Conservation (phyloP, 768 basidiomycete species). For the Leccinum arenicola region DNA sequence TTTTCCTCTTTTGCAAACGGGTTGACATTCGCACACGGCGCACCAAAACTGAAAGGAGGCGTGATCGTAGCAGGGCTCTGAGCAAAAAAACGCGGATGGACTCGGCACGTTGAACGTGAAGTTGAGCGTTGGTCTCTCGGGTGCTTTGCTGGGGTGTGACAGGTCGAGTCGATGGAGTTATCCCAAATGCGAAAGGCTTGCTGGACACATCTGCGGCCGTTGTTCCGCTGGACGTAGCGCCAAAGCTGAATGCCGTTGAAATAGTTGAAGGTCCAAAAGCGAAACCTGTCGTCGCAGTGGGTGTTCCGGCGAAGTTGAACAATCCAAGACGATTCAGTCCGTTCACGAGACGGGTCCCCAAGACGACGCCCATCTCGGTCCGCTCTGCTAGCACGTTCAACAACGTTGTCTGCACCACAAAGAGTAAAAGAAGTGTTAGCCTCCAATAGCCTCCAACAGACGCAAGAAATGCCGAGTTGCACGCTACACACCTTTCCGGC, state of each 20-base stretch:
- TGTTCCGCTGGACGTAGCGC: slow-evolving; percentile 35
- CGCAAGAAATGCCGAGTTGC: neutral
- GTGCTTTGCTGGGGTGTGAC: slow-evolving; percentile 53
- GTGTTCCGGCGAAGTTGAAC: too few species aligned
- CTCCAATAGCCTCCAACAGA: neutral
- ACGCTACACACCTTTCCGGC: slow-evolving; percentile 41
- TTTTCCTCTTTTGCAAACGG: slow-evolving; percentile 52
- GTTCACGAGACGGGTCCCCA: slow-evolving; percentile 45
- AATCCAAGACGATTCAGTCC: slow-evolving; percentile 16
- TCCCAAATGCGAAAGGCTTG: slow-evolving; percentile 57
- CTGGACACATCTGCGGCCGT: slow-evolving; percentile 40
- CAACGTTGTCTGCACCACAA: slow-evolving; percentile 40
- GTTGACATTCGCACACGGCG: slow-evolving; percentile 32
- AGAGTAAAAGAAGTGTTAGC: neutral
- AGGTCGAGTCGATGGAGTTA: slow-evolving; percentile 42
- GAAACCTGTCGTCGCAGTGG: slow-evolving; percentile 32
- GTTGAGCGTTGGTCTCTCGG: slow-evolving; percentile 40
- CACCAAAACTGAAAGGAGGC: slow-evolving; percentile 35
- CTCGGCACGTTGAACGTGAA: slow-evolving; percentile 49
- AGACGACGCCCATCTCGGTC: slow-evolving; percentile 35
- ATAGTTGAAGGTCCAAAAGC: slow-evolving; percentile 40
- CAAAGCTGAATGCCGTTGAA: slow-evolving; percentile 47
- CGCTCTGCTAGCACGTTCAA: slow-evolving; percentile 47
- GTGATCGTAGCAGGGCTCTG: slow-evolving; percentile 33
- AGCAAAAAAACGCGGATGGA: slow-evolving; percentile 34